Percentiles rank a stretch among this genome's conserved stretches.
Conservation (phyloP, 257 asterid genomes). For the Gentiana straminea region DNA sequence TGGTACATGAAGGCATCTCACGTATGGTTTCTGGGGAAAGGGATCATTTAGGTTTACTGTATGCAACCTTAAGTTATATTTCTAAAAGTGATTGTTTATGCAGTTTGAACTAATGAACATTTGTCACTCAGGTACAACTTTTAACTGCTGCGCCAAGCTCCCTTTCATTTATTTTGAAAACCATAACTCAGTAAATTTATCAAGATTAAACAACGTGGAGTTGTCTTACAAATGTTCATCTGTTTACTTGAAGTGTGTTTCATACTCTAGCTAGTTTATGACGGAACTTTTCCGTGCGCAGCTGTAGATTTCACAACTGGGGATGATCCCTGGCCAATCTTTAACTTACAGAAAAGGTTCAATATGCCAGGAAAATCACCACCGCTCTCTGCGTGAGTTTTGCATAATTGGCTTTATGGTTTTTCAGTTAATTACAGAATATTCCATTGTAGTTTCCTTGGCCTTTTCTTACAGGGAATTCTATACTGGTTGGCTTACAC, state of each 20-base stretch:
- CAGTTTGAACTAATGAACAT: too few relatives aligned
- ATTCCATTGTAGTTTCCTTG: background rate
- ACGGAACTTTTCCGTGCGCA: conserved; percentile 15
- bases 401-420: too few relatives aligned
- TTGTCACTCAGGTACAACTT: too few relatives aligned
- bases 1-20: too few relatives aligned
- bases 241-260: background rate
- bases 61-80: too few relatives aligned
- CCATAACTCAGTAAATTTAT: too few relatives aligned
- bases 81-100: too few relatives aligned
- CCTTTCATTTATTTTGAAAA: too few relatives aligned
- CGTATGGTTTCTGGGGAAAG: too few relatives aligned
- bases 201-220: background rate
- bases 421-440: conserved; percentile 4
- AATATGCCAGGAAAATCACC: conserved; percentile 92
- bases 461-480: conserved; percentile 55
- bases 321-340: conserved; percentile 74
- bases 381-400: conserved; percentile 71
- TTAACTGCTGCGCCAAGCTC: too few relatives aligned
- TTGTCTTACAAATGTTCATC: background rate
- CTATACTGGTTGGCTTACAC: conserved; percentile 98
- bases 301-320: conserved; percentile 94
- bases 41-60: too few relatives aligned
- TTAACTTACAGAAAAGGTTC: conserved; percentile 76
- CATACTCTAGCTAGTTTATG: background rate